Conservation (phyloP, 257 asterid genomes). For the Oldenlandia corymbosa region DNA sequence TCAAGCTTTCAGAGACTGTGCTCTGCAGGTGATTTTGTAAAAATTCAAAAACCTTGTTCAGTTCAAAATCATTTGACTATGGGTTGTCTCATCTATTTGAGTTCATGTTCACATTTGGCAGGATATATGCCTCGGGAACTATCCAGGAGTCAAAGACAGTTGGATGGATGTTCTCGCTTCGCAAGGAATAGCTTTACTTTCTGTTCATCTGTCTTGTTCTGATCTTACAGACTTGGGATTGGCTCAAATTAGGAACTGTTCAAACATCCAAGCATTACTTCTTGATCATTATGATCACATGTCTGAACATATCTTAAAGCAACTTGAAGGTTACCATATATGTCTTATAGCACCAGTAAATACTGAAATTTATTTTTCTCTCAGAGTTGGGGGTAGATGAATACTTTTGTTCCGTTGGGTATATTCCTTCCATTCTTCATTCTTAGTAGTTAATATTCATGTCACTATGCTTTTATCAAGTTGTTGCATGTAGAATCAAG, state of each 20-base stretch:
- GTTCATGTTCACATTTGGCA: conserved; percentile 26
- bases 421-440: neutral
- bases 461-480: neutral
- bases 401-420: neutral
- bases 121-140: conserved; percentile 81
- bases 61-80: conserved; percentile 3
- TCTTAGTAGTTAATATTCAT: too few species aligned
- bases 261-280: conserved; percentile 52
- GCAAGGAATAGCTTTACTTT: conserved; percentile 71
- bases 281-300: conserved; percentile 64
- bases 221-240: conserved; percentile 71
- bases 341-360: too few species aligned
- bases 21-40: conserved; percentile 63
- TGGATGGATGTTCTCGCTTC: conserved; percentile 85
- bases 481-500: neutral
- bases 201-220: conserved; percentile 76
- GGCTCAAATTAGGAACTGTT: conserved; percentile 50
- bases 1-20: conserved; percentile 83
- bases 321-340: conserved; percentile 44
- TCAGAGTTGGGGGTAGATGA: neutral
- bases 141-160: conserved; percentile 60
- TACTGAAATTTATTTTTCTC: neutral
- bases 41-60: neutral
- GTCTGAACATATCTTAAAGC: conserved; percentile 62
- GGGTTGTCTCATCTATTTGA: conserved; percentile 13